phyloP scores from a whole-genome alignment of 2,329 filamentous ascomycete genomes.

The Phialophora tarda region DNA sequence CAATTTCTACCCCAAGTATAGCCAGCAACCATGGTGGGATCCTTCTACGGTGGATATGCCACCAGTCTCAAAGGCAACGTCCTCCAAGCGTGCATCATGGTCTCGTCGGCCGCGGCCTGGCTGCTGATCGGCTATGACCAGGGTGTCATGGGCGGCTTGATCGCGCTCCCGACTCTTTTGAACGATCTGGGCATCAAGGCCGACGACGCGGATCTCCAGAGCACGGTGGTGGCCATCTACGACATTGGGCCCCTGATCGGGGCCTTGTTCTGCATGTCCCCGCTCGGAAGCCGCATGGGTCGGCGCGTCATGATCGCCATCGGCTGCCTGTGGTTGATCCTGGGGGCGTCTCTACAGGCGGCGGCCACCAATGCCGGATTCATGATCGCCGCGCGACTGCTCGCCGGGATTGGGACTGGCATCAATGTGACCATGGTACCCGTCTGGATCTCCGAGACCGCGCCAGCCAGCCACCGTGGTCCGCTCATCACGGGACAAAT shows the following conservation, averaged over 20 bases:
- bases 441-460: too few relatives aligned
- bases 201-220: not conserved
- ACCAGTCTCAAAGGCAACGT: too few relatives aligned
- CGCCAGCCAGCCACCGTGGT: not conserved
- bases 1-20: too few relatives aligned
- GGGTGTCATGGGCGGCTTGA: conserved; percentile 46
- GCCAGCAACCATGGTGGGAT: too few relatives aligned
- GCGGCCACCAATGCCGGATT: conserved; percentile 5
- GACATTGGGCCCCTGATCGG: too few relatives aligned
- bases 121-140: conserved; percentile 53
- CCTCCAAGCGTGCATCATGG: not conserved
- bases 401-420: not conserved
- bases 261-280: too few relatives aligned
- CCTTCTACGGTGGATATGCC: too few relatives aligned
- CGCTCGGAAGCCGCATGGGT: too few relatives aligned
- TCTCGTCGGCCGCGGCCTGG: conserved; percentile 14
- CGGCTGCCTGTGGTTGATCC: conserved; percentile 23
- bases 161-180: conserved; percentile 5
- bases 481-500: conserved; percentile 16
- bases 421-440: too few relatives aligned
- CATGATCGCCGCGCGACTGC: conserved; percentile 2
- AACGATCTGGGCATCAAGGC: conserved; percentile 36
- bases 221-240: too few relatives aligned
- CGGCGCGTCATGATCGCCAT: too few relatives aligned
- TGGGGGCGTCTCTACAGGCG: not conserved